Base-by-base conservation (phyloP, 257 asterid genomes). In the Capsicum chinense region DNA sequence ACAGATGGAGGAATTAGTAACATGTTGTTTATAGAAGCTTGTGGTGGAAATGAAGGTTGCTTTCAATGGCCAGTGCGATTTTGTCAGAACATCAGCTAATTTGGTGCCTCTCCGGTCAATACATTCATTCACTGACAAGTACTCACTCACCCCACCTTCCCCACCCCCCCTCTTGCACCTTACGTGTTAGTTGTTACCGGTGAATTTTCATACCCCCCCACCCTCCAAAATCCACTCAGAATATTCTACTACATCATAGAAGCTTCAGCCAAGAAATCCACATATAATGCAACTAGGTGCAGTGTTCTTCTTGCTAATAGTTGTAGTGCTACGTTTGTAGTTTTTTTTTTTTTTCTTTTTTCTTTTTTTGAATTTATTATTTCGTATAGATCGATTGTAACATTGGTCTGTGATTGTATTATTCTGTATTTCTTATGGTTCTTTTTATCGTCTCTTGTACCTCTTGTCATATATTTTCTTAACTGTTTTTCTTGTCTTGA, bases 51-150 rank as follows among this genome's bases (percentile, higher is more conserved):
- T 86, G 67, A 82, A 84, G 83, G 87, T 88, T 85, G 62, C 90
- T 87, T 79, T 90, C 90, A 76, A 44, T 83, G 67, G 15, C 70
- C 81, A 84, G 63, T 71, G 86, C 12, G 47, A 76, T 78, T 50
- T 50, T 35, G 82, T 56, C 80, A 83, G 86, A 87, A 79, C 63
- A 84, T 79, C 74, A 76, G 81, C 81, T 76, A 52, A 83, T 69
- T 67, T 82, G 44, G 81, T 83, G 85, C 70, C 83, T 85, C 83
- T 85, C 42, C 68, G 37, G 73, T 63, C 84, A 54, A 54, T 54
- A 78, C 64, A 76, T 26, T 54, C 81, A 76, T 76, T 52, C 81
- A 76, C 64, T 76, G 81, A 76, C 81, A 76, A 76, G 26, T 50
- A 70, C 56, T 84, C 88, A 64, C 47, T 19, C 71, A 73, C 76